Base-by-base conservation (phyloP, 371 early-diverging fungal species). In the Apophysomyces sp. region DNA sequence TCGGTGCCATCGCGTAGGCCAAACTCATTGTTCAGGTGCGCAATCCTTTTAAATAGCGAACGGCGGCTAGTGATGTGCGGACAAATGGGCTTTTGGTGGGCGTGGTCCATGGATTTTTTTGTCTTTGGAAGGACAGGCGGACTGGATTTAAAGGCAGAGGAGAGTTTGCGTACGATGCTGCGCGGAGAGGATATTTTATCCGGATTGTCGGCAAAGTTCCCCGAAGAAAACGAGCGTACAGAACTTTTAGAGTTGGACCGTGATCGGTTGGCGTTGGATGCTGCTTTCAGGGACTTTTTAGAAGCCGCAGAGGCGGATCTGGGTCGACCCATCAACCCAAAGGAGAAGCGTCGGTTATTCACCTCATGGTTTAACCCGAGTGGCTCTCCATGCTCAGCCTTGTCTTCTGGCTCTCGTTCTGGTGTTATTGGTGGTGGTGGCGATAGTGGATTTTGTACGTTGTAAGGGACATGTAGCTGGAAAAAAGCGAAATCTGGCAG, bases 401-500 rank as follows among this genome's bases (percentile, higher is more conserved):
- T 55, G 28, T 68, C 65, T 13, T 56, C 51, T n/a, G 55, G 58
- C 4, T 60, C 29, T 12, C 41, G 13, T 27, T 61, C 40, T 30
- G 65, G 24, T 7, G 16, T 18, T 26, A 21, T 21, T 3, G 61
- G 52, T 3, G 49, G 49, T 1, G 71, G 68, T 31, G 74, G 73
- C 44, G 82, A 80, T 13, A 86, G 71, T 1, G 87, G 87, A 56
- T 83, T 81, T 5, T 77, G 63, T 8, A 77, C 73, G 31, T 80
- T 83, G 37, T 65, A 65, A 2, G 85, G 83, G 28, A 90, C 84
- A 5, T 82, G 84, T 7, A 72, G 72, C 62, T 92, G 94, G 60
- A 94, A 92, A 67, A 92, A 92, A 2, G 89, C 87, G 63, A 92
- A 80, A 66, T 94, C 94, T 5, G 93, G 91, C 59, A 92, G 71